Evolutionary conservation across 169 alveolate species (phyloP), one percentile per base, ranked within the genome.

Genomic region (Babesia divergens): DNA sequence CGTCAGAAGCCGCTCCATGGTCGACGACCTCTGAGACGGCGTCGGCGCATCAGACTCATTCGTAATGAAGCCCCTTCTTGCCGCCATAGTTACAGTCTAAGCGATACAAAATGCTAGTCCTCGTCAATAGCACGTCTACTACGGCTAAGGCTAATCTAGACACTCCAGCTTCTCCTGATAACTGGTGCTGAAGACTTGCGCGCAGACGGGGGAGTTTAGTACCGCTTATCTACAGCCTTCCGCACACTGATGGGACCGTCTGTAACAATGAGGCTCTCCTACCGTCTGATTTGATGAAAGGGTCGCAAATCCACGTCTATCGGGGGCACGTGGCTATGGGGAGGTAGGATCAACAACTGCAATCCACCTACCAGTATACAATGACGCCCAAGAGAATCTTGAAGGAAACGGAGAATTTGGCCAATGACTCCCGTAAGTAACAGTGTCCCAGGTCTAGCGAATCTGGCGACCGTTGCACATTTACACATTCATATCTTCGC

Each of bases 331-430:
- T 35, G 34, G 40, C 60, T 43, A 62, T 62, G 72, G 72, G 72
- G 72, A 62, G 37, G 59, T 4, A 37, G 20, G 34, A 24, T n/a
- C 28, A 29, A 38, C 37, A 20, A 44, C 18, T 49, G 42, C 6
- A 31, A 16, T 24, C 3, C n/a, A 44, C 35, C 72, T 31, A 29
- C 6, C 14, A n/a, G 34, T 16, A n/a, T 24, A 62, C 52, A 55
- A 77, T 77, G 86, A 87, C 90, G 65, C 90, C 95, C 28, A 91
- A 89, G 52, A 81, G 95, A 55, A 91, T 91, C 65, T 76, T 87
- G 26, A 91, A 91, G 70, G 95, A 91, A 79, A 91, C 95, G 20
- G 90, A 89, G 75, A 91, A 88, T 74, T 69, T 91, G 53, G 95
- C 95, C 28, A 91, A 75, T 37, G 95, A 91, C 69, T 90, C 95